Evolutionary conservation across 768 basidiomycete species (phyloP).

Genomic region (Cystoderma amianthinum): DNA sequence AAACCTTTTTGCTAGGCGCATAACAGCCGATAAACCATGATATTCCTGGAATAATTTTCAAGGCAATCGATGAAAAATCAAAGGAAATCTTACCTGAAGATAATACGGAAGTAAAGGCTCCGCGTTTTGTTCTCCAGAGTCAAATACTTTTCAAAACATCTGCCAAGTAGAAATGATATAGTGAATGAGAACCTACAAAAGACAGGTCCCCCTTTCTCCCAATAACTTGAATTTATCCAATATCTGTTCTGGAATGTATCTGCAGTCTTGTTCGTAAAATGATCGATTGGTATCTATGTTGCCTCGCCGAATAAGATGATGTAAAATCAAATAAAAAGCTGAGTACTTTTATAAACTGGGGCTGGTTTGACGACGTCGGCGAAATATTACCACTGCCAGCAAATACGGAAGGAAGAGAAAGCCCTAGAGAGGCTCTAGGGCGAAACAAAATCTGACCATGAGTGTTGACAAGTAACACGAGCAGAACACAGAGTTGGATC

Average conservation of each 20-base stretch:
- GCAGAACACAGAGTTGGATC: no score
- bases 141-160: slow-evolving; percentile 38
- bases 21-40: slow-evolving; percentile 40
- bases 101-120: slow-evolving; percentile 41
- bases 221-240: slow-evolving; percentile 43
- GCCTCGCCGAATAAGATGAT: not conserved
- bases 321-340: not conserved
- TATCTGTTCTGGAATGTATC: slow-evolving; percentile 37
- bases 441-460: no score
- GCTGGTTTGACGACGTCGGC: not conserved
- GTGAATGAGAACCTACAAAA: slow-evolving; percentile 24
- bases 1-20: slow-evolving; percentile 39
- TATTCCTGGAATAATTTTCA: slow-evolving; percentile 24
- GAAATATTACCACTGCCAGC: no score
- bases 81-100: slow-evolving; percentile 22
- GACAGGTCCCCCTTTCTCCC: slow-evolving; percentile 38
- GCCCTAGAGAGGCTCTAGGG: no score
- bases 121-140: slow-evolving; percentile 44
- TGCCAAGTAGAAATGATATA: not conserved
- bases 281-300: slow-evolving; percentile 37
- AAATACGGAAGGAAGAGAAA: no score
- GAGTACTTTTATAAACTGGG: slow-evolving; percentile 2
- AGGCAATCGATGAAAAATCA: not conserved
- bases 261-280: slow-evolving; percentile 25
- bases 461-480: no score